Conservation (phyloP, 1,284 basidiomycete genomes). For the Pascua sp. region DNA sequence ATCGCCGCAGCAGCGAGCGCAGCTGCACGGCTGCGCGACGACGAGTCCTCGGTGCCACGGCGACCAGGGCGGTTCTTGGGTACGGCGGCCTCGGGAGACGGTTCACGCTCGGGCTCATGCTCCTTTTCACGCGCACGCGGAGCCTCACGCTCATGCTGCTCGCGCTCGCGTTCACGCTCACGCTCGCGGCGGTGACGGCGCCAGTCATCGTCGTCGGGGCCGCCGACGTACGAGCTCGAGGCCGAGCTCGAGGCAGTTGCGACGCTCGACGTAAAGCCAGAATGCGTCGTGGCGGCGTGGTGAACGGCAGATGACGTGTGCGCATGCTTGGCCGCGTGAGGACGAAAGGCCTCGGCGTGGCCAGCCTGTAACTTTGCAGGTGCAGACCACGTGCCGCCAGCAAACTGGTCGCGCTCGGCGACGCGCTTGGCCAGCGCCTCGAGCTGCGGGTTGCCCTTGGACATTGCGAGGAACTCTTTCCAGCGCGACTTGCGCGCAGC, state of each 20-base stretch:
- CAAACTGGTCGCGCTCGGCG: constrained; percentile 37
- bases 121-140: constrained; percentile 7
- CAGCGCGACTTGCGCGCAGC: constrained; percentile 45
- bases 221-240: constrained; percentile 19
- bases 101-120: neutral
- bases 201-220: constrained; percentile 34
- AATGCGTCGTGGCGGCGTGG: too few species aligned
- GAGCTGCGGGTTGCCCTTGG: constrained; percentile 45
- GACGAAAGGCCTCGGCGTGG: constrained; percentile 8
- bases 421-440: constrained; percentile 44
- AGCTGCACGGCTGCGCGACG: constrained; percentile 21
- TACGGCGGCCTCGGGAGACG: neutral
- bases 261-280: neutral
- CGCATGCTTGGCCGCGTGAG: constrained; percentile 1
- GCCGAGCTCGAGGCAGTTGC: constrained; percentile 18
- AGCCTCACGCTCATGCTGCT: constrained; percentile 2
- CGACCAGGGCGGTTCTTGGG: neutral
- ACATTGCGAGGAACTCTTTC: constrained; percentile 46
- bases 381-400: constrained; percentile 41
- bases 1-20: constrained; percentile 33
- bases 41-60: constrained; percentile 14
- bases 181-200: constrained; percentile 16
- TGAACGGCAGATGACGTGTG: neutral
- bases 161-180: neutral
- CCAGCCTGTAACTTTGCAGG: constrained; percentile 44